Base-by-base conservation (phyloP, 129 eudicot species). In the Lactuca saligna region DNA sequence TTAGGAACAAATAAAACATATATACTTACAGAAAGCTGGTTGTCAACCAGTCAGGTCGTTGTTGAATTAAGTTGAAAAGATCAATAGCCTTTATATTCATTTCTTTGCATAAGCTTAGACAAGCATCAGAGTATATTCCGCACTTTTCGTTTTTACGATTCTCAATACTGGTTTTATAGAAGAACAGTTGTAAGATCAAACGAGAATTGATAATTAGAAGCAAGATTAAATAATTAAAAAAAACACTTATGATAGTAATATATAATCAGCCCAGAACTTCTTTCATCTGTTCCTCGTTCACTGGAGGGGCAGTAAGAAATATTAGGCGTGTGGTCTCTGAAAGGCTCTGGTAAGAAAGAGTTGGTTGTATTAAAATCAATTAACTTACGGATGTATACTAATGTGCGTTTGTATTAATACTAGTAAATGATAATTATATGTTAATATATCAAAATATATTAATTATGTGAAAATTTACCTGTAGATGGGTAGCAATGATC, bases 261-360 rank as follows among this genome's bases (percentile, higher is more conserved):
- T 20, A 20, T 20, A 14, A 32, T 82, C 63, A 90, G 94, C 90
- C 80, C 66, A 72, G 54, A 44, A 20, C 25, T 66, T 77, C 53
- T 68, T 63, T 75, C 34, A 84, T 46, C 71, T 75, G 85, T 32
- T 51, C 90, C 49, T 80, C 94, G 35, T 82, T 87, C 67, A 90
- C 83, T 0, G 97, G 91, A 54, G 97, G 95, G 29, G 79, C 55
- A 35, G 72, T 86, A 14, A 90, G 88, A 69, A 88, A 86, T 61
- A 90, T 78, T 62, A 84, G 12, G 41, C 77, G 81, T 5, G 84
- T 90, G 77, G 73, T 80, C 56, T 86, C 82, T 6, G 97, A 90
- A 62, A 90, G 90, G 74, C 81, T 66, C 95, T 90, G 94, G 9
- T 35, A 72, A 50, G 14, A 34, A 66, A 20, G 50, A 12, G 57